Percentiles rank a stretch among this genome's conserved stretches.
These are phyloP conservation scores for Rhizopogon vinicolor DNA, from an alignment of 768 basidiomycete genomes.

Conservation along the genomic window DNA sequence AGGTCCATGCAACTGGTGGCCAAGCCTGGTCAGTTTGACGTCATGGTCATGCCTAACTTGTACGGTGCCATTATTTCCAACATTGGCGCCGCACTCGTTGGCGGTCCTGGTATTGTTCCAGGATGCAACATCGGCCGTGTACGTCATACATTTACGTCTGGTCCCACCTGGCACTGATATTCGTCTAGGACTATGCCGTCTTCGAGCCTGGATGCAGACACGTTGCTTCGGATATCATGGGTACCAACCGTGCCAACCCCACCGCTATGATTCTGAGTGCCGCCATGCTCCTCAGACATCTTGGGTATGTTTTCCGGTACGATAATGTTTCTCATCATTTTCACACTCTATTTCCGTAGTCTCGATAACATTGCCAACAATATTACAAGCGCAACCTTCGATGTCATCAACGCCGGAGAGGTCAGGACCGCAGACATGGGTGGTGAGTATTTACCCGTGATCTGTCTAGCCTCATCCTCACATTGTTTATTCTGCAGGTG, in stretches of 20 bases:
- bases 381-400: slow-evolving; percentile 90
- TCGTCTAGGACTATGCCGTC: slow-evolving; percentile 81
- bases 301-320: slow-evolving; percentile 56
- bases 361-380: slow-evolving; percentile 91
- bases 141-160: slow-evolving; percentile 17
- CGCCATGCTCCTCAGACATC: slow-evolving; percentile 96
- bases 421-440: slow-evolving; percentile 95
- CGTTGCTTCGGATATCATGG: slow-evolving; percentile 94
- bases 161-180: slow-evolving; percentile 5
- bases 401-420: slow-evolving; percentile 84
- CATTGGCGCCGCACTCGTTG: slow-evolving; percentile 97
- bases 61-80: slow-evolving; percentile 98
- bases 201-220: slow-evolving; percentile 99
- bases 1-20: slow-evolving; percentile 99
- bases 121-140: slow-evolving; percentile 97
- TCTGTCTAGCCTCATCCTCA: not conserved
- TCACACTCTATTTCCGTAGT: slow-evolving; percentile 34
- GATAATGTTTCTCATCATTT: slow-evolving; percentile 17
- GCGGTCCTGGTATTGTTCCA: slow-evolving; percentile 96
- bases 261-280: slow-evolving; percentile 96
- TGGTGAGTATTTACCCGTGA: slow-evolving; percentile 46
- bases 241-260: slow-evolving; percentile 93
- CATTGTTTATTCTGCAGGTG: slow-evolving; percentile 42
- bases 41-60: slow-evolving; percentile 98
- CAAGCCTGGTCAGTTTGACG: slow-evolving; percentile 93